Evolutionary conservation across 352 stramenopile genomes (phyloP), one percentile per base, ranked within the genome.

Genomic region (Phytophthora europaea): DNA sequence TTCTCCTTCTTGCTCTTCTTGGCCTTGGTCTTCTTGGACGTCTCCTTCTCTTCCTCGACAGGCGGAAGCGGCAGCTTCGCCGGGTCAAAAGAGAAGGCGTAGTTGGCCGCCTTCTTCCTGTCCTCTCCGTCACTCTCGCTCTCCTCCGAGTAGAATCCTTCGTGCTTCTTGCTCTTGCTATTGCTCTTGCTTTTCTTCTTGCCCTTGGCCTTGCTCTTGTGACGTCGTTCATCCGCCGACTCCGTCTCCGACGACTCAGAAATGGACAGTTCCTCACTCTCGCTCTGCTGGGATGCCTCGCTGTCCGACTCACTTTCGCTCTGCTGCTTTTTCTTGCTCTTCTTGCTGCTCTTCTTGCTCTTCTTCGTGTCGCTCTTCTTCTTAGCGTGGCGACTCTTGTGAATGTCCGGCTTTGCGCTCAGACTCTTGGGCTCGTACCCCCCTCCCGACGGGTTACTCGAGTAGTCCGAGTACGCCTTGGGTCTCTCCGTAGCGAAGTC

Each of bases 401-500:
- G 57, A 31, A 70, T 58, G 6, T 61, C 31, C 2, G n/a, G 28
- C 28, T 31, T 45, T 10, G 40, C 43, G 28, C 28, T 63, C 34
- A 60, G n/a, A 34, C 56, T 76, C 53, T 72, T 70, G 12, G 20
- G 52, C 43, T 65, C 61, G 28, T 81, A 72, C 10, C 52, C 55
- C 31, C 33, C 28, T 31, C 28, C 34, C 1, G 22, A 33, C 6
- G 50, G 23, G 16, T 33, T 36, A 13, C 12, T n/a, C 22, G 16
- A 12, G 26, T 56, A 56, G 50, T 56, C 50, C 23, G 50, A 56
- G 26, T 56, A 93, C 20, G 79, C 55, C 31, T 81, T 83, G 0
- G 85, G 85, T 55, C 85, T 78, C 72, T 91, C 81, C 1, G 82
- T 90, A 1, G 78, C 84, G 76, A 93, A 93, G 67, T 93, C 85